Evolutionary conservation across 1,284 basidiomycete species (phyloP).

Genomic region (Schizophyllum commune): DNA sequence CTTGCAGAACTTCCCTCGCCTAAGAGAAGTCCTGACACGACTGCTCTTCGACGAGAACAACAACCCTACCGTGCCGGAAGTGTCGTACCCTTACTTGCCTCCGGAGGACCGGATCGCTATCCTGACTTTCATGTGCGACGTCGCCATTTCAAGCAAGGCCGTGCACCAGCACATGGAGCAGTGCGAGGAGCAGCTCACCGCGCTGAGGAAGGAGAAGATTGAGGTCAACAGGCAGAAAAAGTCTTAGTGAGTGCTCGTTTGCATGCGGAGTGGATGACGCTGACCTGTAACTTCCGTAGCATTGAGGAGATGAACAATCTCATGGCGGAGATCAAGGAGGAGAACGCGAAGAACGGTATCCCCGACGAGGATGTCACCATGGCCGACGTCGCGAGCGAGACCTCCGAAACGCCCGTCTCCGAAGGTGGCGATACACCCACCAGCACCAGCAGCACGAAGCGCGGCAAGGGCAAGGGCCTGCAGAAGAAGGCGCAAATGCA

Average conservation of each 20-base stretch:
- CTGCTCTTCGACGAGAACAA: constrained; percentile 46
- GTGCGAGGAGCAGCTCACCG: constrained; percentile 84
- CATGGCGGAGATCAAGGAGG: constrained; percentile 50
- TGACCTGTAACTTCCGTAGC: constrained; percentile 28
- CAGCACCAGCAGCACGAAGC: constrained; percentile 36
- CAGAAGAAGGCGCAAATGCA: constrained; percentile 38
- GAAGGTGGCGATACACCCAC: constrained; percentile 48
- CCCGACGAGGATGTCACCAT: constrained; percentile 39
- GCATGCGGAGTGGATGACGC: constrained; percentile 3
- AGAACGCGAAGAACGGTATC: constrained; percentile 17
- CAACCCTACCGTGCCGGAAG: constrained; percentile 36
- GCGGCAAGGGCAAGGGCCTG: constrained; percentile 44
- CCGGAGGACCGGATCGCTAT: constrained; percentile 80
- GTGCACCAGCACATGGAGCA: constrained; percentile 87
- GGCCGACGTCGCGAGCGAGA: constrained; percentile 51
- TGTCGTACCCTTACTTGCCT: constrained; percentile 70
- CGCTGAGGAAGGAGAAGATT: constrained; percentile 90
- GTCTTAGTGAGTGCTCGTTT: constrained; percentile 57
- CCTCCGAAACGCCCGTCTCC: constrained; percentile 65
- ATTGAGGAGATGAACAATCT: constrained; percentile 69
- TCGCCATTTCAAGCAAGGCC: constrained; percentile 84
- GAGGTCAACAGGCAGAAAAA: constrained; percentile 88
- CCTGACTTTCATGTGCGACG: constrained; percentile 81
- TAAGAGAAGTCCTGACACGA: constrained; percentile 69
- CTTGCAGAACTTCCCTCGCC: constrained; percentile 60